phyloP scores from a whole-genome alignment of 2,329 filamentous ascomycete species.

The Coniosporium tulheliwenetii region DNA sequence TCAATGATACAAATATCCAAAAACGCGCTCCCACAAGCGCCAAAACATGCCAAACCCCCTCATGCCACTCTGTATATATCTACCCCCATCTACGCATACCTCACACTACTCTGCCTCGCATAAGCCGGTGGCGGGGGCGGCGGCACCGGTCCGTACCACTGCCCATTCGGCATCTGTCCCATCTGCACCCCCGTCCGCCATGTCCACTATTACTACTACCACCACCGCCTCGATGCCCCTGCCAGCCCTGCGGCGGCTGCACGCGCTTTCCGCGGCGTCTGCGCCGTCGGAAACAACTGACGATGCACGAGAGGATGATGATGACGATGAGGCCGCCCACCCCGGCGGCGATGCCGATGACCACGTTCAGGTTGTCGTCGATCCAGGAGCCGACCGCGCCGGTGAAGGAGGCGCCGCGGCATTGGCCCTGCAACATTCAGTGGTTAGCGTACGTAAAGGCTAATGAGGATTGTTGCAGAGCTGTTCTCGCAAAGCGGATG shows the following conservation, averaged over 20 bases:
- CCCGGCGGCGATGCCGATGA: slow-evolving; percentile 62
- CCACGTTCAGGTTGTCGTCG: slow-evolving; percentile 56
- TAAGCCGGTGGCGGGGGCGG: slow-evolving; percentile 3
- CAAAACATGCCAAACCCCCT: too few species aligned
- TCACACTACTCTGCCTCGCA: slow-evolving; percentile 3
- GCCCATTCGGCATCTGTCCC: background rate
- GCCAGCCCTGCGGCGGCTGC: background rate
- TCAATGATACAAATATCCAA: too few species aligned
- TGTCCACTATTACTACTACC: background rate
- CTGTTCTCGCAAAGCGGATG: background rate
- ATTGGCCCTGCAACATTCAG: slow-evolving; percentile 58
- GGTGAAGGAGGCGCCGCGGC: slow-evolving; percentile 51
- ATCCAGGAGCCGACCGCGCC: slow-evolving; percentile 67
- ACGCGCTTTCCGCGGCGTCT: slow-evolving; percentile 5
- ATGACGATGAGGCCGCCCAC: slow-evolving; percentile 61
- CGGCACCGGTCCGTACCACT: slow-evolving; percentile 1
- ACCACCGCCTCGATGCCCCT: too few species aligned
- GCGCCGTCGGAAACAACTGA: slow-evolving; percentile 37
- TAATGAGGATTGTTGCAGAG: too few species aligned
- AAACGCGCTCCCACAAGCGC: too few species aligned
- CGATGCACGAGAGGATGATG: slow-evolving; percentile 50
- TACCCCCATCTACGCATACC: slow-evolving; percentile 5
- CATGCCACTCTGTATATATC: too few species aligned
- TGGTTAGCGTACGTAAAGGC: background rate
- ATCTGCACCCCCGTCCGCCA: background rate